Evolutionary conservation across 495 filamentous ascomycete species (phyloP).

Genomic region (Penicillium macrosclerotiorum): DNA sequence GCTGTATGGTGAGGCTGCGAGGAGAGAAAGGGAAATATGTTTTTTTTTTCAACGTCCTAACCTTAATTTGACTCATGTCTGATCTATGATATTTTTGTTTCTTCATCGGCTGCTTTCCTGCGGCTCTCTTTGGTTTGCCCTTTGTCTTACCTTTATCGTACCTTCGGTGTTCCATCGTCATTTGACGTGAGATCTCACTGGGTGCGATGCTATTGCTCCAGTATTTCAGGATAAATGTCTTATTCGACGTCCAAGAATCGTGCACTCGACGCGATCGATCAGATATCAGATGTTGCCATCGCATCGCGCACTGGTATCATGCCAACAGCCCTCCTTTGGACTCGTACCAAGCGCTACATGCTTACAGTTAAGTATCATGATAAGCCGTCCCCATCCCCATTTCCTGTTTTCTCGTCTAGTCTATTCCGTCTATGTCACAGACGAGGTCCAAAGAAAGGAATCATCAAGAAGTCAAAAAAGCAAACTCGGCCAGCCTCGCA

Average conservation of each 20-base stretch:
- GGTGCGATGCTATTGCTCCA: constrained; percentile 2
- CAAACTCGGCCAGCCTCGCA: too few relatives aligned
- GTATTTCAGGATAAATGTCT: constrained; percentile 2
- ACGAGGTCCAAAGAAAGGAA: too few relatives aligned
- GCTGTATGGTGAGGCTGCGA: not conserved
- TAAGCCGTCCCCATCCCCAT: too few relatives aligned
- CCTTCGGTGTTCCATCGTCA: too few relatives aligned
- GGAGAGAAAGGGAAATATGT: not conserved
- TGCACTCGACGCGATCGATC: not conserved
- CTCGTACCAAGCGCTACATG: too few relatives aligned
- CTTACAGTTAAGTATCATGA: too few relatives aligned
- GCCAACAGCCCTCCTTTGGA: not conserved
- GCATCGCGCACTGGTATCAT: too few relatives aligned
- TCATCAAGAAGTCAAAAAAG: too few relatives aligned
- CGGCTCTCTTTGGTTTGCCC: not conserved
- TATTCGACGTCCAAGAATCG: not conserved
- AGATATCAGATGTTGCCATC: too few relatives aligned
- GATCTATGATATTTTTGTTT: constrained; percentile 1
- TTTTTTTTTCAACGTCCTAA: not conserved
- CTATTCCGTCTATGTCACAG: too few relatives aligned
- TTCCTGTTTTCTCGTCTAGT: too few relatives aligned
- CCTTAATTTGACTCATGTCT: constrained; percentile 11
- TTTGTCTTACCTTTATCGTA: not conserved
- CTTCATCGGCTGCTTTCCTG: not conserved
- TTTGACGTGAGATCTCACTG: not conserved